Percentiles rank a stretch among this genome's conserved stretches.
Conservation (phyloP, 257 asterid genomes). For the Phtheirospermum japonicum region DNA sequence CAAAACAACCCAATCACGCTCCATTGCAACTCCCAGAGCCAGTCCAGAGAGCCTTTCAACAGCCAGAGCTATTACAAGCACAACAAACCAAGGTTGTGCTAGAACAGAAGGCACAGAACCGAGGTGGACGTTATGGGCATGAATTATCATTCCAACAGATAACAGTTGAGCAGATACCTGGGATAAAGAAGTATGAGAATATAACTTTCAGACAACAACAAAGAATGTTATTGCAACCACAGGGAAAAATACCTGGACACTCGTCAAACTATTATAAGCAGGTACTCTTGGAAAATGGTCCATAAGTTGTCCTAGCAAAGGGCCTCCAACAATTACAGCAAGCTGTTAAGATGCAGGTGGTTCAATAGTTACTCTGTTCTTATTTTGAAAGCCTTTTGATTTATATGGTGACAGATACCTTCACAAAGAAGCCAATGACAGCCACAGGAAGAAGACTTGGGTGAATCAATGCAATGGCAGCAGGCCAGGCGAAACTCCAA, state of each 20-base stretch:
- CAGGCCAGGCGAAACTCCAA: conserved; percentile 90
- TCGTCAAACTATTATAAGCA: conserved; percentile 67
- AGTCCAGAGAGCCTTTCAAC: conserved; percentile 88
- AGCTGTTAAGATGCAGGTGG: conserved; percentile 50
- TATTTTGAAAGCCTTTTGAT: conserved; percentile 17
- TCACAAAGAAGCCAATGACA: conserved; percentile 59
- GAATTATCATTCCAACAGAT: conserved; percentile 83
- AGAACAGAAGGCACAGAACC: conserved; percentile 51
- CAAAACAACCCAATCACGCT: conserved; percentile 99
- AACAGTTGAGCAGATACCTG: conserved; percentile 92
- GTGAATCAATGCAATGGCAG: conserved; percentile 77
- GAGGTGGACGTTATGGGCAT: conserved; percentile 56
- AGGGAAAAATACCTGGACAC: conserved; percentile 57
- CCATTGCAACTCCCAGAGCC: conserved; percentile 89
- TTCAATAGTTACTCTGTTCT: conserved; percentile 27
- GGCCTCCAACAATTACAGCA: conserved; percentile 90
- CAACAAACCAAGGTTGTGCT: conserved; percentile 80
- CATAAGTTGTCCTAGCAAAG: conserved; percentile 88
- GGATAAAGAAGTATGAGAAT: conserved; percentile 32
- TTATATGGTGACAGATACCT: conserved; percentile 44
- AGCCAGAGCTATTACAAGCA: conserved; percentile 76
- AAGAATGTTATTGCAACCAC: conserved; percentile 13
- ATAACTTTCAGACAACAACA: conserved; percentile 21
- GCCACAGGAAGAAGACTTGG: conserved; percentile 93
- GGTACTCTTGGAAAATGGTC: conserved; percentile 89